These are phyloP conservation scores for Podila verticillata DNA, from an alignment of 192 early-diverging fungal species.

Conservation along the genomic window DNA sequence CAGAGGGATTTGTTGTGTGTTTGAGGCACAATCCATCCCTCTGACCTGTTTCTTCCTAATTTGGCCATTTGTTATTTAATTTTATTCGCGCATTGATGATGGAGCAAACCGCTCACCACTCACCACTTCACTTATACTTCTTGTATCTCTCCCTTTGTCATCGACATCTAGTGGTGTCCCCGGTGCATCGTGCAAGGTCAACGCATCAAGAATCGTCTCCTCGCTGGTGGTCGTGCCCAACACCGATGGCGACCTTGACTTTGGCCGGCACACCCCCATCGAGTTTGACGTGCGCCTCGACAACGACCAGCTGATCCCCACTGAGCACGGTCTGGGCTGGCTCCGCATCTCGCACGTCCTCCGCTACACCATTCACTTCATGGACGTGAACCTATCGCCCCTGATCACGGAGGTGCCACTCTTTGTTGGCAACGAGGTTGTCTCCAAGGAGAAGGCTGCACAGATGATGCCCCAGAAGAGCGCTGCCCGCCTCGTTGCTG, in stretches of 20 bases:
- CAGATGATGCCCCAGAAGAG: slow-evolving; percentile 5
- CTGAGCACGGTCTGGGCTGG: slow-evolving; percentile 43
- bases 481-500: slow-evolving; percentile 3
- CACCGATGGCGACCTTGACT: slow-evolving; percentile 32
- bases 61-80: background rate
- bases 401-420: slow-evolving; percentile 34
- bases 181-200: slow-evolving; percentile 21
- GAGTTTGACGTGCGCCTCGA: slow-evolving; percentile 43
- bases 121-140: too few relatives aligned
- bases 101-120: too few relatives aligned
- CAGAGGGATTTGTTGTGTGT: background rate
- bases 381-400: slow-evolving; percentile 25
- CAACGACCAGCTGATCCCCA: slow-evolving; percentile 45
- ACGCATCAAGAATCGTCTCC: slow-evolving; percentile 27
- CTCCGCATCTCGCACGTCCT: slow-evolving; percentile 37
- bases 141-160: background rate
- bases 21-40: background rate
- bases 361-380: slow-evolving; percentile 33
- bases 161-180: slow-evolving; percentile 18
- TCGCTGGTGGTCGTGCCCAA: slow-evolving; percentile 15
- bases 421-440: slow-evolving; percentile 36
- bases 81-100: too few relatives aligned
- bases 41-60: slow-evolving; percentile 19
- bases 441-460: slow-evolving; percentile 7
- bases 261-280: slow-evolving; percentile 30